Evolutionary conservation across 805 yeast species (phyloP), one percentile per base, ranked within the genome.

Genomic region (Yamadazyma phyllophila): DNA sequence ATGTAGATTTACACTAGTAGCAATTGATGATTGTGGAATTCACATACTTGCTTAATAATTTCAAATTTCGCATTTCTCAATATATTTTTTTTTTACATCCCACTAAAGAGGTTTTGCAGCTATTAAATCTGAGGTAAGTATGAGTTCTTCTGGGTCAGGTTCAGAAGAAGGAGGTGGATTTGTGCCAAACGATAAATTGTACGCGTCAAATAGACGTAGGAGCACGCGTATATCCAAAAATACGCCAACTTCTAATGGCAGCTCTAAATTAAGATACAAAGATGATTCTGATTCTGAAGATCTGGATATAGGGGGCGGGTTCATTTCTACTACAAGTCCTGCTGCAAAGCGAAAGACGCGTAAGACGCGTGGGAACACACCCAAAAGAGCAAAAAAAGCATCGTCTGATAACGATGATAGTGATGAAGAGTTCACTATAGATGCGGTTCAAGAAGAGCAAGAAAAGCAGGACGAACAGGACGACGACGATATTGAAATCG

Each of bases 151-250:
- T 2, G 43, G 24, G 4, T 44, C 46, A 4, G 41, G 33, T 16
- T 14, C 33, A 20, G 42, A 42, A 7, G n/a, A 32, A 3, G 55
- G 55, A n/a, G 80, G 78, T 7, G 79, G 78, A 14, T 74, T 74
- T 49, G 55, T 74, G 3, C 57, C 59, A 7, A 65, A 69, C 50
- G 77, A 73, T 48, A 67, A 69, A 9, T 58, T 58, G 39, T 51
- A 49, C 51, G 52, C 60, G 14, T 46, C 53, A 14, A 50, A 52
- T 36, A 53, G 49, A 37, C 54, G 53, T 39, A 39, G 53, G 15
- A 49, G 58, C 27, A 47, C 53, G 9, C 40, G 40, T 26, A 17
- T 31, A 2, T 24, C 40, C 4, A 26, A 26, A 9, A 24, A 36
- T 11, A 17, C 38, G 27, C n/a, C 26, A 11, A 36, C 12, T 36